A percentile compares a stretch with the other conserved stretches of the same genome.
Conservation (phyloP, 805 yeast genomes). For the Blastobotrys muscicola region DNA sequence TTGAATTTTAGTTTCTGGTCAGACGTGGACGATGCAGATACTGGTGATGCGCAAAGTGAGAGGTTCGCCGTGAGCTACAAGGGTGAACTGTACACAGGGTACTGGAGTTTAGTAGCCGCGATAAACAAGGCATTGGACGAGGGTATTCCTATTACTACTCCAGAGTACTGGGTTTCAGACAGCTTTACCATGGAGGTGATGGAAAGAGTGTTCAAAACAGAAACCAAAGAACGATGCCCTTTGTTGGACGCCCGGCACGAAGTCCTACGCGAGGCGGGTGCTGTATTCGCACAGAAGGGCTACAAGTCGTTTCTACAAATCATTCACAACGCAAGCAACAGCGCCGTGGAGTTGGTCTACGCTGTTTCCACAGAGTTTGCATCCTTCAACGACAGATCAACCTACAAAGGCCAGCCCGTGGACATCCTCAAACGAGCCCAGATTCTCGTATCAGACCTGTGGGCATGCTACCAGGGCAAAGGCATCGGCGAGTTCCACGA, state of each 20-base stretch:
- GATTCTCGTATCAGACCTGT: constrained; percentile 33
- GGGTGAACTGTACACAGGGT: constrained; percentile 32
- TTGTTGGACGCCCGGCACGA: constrained; percentile 26
- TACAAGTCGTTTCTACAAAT: constrained; percentile 18
- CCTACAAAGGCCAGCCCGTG: constrained; percentile 25
- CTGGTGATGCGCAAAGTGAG: constrained; percentile 22
- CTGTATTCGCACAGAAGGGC: constrained; percentile 13
- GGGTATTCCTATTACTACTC: constrained; percentile 31
- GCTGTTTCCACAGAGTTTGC: constrained; percentile 22
- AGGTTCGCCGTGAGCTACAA: constrained; percentile 29
- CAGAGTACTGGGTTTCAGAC: constrained; percentile 26
- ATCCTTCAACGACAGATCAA: constrained; percentile 28
- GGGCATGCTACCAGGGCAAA: constrained; percentile 35
- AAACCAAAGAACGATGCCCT: constrained; percentile 27
- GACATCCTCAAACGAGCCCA: constrained; percentile 34
- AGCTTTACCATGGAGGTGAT: constrained; percentile 21
- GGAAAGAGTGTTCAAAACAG: constrained; percentile 26
- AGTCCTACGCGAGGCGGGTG: constrained; percentile 31
- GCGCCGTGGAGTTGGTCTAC: constrained; percentile 28
- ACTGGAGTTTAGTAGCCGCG: constrained; percentile 37
- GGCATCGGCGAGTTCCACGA: constrained; percentile 31
- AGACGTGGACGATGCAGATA: constrained; percentile 24
- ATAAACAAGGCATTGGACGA: constrained; percentile 33
- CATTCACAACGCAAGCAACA: constrained; percentile 19
- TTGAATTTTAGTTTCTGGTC: constrained; percentile 38